phyloP scores from a whole-genome alignment of 495 filamentous ascomycete species.

The Tuber magnatum region DNA sequence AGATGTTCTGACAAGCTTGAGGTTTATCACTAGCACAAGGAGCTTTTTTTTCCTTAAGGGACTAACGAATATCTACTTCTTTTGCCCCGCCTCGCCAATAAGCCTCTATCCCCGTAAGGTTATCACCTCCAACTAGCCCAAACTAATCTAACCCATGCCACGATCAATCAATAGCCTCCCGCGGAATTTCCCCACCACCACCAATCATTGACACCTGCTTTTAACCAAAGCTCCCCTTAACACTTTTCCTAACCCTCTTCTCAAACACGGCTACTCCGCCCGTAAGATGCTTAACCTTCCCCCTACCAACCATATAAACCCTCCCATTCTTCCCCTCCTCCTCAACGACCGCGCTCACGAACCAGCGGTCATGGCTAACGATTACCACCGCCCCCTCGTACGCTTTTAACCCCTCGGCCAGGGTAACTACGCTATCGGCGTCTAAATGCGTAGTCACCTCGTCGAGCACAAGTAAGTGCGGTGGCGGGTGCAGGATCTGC shows the following conservation, averaged over 20 bases:
- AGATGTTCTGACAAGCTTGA: too few relatives aligned
- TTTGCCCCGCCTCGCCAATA: background rate
- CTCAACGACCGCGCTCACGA: slow-evolving; percentile 62
- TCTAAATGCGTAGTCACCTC: slow-evolving; percentile 84
- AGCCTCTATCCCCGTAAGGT: background rate
- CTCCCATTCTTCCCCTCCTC: slow-evolving; percentile 49
- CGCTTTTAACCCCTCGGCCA: slow-evolving; percentile 55
- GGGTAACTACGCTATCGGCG: slow-evolving; percentile 63
- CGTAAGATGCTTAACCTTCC: slow-evolving; percentile 51
- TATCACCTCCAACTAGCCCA: background rate
- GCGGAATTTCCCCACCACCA: background rate
- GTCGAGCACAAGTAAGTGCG: slow-evolving; percentile 70
- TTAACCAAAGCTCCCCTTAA: background rate
- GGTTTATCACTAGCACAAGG: too few relatives aligned
- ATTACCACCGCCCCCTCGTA: slow-evolving; percentile 67
- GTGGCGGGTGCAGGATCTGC: slow-evolving; percentile 56
- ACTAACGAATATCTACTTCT: too few relatives aligned
- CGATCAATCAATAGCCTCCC: background rate
- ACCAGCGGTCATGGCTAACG: slow-evolving; percentile 71
- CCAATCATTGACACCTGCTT: background rate
- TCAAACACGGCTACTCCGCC: slow-evolving; percentile 61
- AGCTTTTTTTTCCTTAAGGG: too few relatives aligned
- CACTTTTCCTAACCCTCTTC: slow-evolving; percentile 54
- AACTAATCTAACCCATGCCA: background rate
- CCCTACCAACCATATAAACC: slow-evolving; percentile 55